phyloP scores from a whole-genome alignment of 169 alveolate genomes.

The Plasmodium berghei region DNA sequence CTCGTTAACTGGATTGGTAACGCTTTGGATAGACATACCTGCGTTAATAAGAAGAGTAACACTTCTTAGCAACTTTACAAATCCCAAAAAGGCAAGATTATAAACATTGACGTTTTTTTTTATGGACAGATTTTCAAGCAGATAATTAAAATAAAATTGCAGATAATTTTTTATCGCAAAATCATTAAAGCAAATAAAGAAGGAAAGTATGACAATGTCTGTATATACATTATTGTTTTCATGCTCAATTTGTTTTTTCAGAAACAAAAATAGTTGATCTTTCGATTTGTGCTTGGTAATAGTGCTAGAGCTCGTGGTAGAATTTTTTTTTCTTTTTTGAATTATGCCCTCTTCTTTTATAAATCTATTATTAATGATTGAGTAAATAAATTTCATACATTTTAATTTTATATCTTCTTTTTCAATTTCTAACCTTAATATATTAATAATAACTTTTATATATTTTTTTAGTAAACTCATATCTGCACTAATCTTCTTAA shows the following conservation, averaged over 20 bases:
- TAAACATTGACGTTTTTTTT: slow-evolving; percentile 73
- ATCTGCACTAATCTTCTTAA: slow-evolving; percentile 57
- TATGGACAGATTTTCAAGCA: slow-evolving; percentile 45
- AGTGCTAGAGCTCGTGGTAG: too few species aligned
- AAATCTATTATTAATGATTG: slow-evolving; percentile 63
- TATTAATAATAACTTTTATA: slow-evolving; percentile 47
- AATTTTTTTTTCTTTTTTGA: slow-evolving; percentile 19
- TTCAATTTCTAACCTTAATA: slow-evolving; percentile 64
- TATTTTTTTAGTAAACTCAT: slow-evolving; percentile 40
- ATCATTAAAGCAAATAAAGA: slow-evolving; percentile 47
- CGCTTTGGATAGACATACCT: too few species aligned
- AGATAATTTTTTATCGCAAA: slow-evolving; percentile 40
- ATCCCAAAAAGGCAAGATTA: slow-evolving; percentile 66
- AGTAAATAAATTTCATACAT: slow-evolving; percentile 71
- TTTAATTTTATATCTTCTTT: slow-evolving; percentile 63
- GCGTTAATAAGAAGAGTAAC: neutral
- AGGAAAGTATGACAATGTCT: slow-evolving; percentile 55
- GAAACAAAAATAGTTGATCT: slow-evolving; percentile 29
- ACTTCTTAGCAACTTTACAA: slow-evolving; percentile 42
- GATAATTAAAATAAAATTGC: slow-evolving; percentile 58
- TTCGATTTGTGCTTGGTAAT: slow-evolving; percentile 3
- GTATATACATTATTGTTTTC: slow-evolving; percentile 58
- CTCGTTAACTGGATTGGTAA: too few species aligned
- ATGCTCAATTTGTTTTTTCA: slow-evolving; percentile 53
- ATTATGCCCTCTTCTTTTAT: slow-evolving; percentile 16